Evolutionary conservation across 768 basidiomycete species (phyloP).

Genomic region (Phylloporus arenicola): DNA sequence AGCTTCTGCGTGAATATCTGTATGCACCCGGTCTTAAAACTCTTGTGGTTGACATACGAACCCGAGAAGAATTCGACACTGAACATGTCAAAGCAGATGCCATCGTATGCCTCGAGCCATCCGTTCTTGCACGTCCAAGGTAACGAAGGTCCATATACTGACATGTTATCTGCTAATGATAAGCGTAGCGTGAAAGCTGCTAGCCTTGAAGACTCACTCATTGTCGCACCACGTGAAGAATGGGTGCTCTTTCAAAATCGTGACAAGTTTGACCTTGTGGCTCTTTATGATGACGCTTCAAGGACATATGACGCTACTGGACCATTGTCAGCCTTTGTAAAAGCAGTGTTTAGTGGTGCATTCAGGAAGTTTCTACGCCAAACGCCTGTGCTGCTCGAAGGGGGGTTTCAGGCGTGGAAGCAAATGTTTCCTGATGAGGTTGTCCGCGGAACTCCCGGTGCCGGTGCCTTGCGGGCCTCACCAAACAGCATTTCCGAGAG

Average conservation of each 20-base stretch:
- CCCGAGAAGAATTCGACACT: slow-evolving; percentile 66
- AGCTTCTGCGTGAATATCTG: slow-evolving; percentile 55
- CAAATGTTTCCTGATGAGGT: slow-evolving; percentile 45
- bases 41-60: slow-evolving; percentile 79
- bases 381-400: slow-evolving; percentile 77
- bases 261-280: slow-evolving; percentile 83
- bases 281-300: slow-evolving; percentile 72
- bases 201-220: slow-evolving; percentile 68
- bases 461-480: slow-evolving; percentile 10
- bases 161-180: slow-evolving; percentile 7
- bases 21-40: slow-evolving; percentile 47
- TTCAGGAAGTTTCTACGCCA: slow-evolving; percentile 68
- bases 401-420: slow-evolving; percentile 83
- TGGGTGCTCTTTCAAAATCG: slow-evolving; percentile 74
- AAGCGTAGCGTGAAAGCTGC: slow-evolving; percentile 54
- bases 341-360: slow-evolving; percentile 67
- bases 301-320: slow-evolving; percentile 46
- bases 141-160: slow-evolving; percentile 32
- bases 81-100: slow-evolving; percentile 67
- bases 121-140: slow-evolving; percentile 63
- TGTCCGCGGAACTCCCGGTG: slow-evolving; percentile 21
- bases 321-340: slow-evolving; percentile 55
- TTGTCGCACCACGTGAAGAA: slow-evolving; percentile 66
- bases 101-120: slow-evolving; percentile 82
- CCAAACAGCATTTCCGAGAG: slow-evolving; percentile 21